A percentile compares a stretch with the other conserved stretches of the same genome.
These are phyloP conservation scores for Alternaria rosae DNA, from an alignment of 2,329 filamentous ascomycete genomes.

Conservation along the genomic window DNA sequence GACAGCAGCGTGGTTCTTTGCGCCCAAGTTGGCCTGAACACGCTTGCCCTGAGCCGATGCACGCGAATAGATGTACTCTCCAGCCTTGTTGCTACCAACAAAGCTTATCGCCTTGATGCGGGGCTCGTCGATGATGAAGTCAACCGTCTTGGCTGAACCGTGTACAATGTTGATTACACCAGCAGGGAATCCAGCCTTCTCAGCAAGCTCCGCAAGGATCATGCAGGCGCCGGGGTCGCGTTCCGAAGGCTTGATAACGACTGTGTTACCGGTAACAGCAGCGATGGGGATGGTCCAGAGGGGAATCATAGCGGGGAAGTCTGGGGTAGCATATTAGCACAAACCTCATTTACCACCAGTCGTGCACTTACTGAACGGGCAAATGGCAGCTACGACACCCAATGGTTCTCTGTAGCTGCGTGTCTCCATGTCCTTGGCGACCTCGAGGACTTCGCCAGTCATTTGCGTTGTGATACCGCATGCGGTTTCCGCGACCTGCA, in stretches of 20 bases:
- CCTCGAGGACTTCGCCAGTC: slow-evolving; percentile 83
- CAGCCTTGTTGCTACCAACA: slow-evolving; percentile 85
- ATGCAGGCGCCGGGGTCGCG: slow-evolving; percentile 84
- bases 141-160: slow-evolving; percentile 79
- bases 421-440: slow-evolving; percentile 90
- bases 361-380: slow-evolving; percentile 75
- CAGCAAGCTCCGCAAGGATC: slow-evolving; percentile 81
- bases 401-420: slow-evolving; percentile 81
- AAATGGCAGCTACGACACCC: slow-evolving; percentile 83
- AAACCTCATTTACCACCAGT: background rate
- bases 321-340: slow-evolving; percentile 53
- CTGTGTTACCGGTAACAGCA: slow-evolving; percentile 82
- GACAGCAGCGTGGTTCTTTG: slow-evolving; percentile 87
- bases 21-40: slow-evolving; percentile 85
- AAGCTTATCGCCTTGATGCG: slow-evolving; percentile 87
- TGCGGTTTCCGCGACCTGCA: slow-evolving; percentile 85
- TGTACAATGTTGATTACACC: slow-evolving; percentile 86
- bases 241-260: slow-evolving; percentile 86
- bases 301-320: slow-evolving; percentile 92
- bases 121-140: slow-evolving; percentile 86
- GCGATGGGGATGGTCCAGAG: slow-evolving; percentile 91
- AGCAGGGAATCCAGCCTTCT: slow-evolving; percentile 81
- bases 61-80: slow-evolving; percentile 83
- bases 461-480: slow-evolving; percentile 82
- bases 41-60: slow-evolving; percentile 87